phyloP scores from a whole-genome alignment of 1,284 basidiomycete species.

The Ceratobasidium sp. region DNA sequence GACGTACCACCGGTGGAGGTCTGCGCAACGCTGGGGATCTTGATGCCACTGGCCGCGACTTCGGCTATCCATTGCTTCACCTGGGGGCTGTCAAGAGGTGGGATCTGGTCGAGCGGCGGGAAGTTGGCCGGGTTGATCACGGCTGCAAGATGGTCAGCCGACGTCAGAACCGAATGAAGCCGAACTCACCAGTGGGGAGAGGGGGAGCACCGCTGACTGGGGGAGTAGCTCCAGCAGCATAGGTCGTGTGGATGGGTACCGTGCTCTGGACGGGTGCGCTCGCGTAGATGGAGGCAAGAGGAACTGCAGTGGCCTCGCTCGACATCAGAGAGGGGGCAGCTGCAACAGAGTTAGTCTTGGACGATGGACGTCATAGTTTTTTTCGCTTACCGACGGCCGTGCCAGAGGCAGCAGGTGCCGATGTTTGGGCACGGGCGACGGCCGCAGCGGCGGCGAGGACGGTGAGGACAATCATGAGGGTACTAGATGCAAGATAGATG shows the following conservation, averaged over 20 bases:
- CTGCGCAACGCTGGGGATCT: slow-evolving; percentile 69
- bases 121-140: slow-evolving; percentile 61
- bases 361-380: too few species aligned
- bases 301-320: slow-evolving; percentile 37
- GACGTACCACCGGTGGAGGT: slow-evolving; percentile 50
- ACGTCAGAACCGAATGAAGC: slow-evolving; percentile 29
- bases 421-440: slow-evolving; percentile 3
- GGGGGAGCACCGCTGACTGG: slow-evolving; percentile 68
- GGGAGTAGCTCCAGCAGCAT: slow-evolving; percentile 63
- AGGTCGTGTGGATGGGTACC: slow-evolving; percentile 61
- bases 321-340: slow-evolving; percentile 30
- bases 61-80: slow-evolving; percentile 79
- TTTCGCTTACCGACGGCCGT: neutral
- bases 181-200: slow-evolving; percentile 66
- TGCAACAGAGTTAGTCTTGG: too few species aligned
- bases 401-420: neutral
- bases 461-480: neutral
- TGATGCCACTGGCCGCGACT: slow-evolving; percentile 57
- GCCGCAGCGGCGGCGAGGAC: slow-evolving; percentile 16
- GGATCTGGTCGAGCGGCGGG: slow-evolving; percentile 72
- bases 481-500: neutral
- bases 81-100: slow-evolving; percentile 66
- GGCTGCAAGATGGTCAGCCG: slow-evolving; percentile 40
- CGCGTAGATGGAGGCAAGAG: slow-evolving; percentile 58
- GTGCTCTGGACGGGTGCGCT: slow-evolving; percentile 69